Evolutionary conservation across 192 early-diverging fungal genomes (phyloP).

Genomic region (Coemansia sp.): DNA sequence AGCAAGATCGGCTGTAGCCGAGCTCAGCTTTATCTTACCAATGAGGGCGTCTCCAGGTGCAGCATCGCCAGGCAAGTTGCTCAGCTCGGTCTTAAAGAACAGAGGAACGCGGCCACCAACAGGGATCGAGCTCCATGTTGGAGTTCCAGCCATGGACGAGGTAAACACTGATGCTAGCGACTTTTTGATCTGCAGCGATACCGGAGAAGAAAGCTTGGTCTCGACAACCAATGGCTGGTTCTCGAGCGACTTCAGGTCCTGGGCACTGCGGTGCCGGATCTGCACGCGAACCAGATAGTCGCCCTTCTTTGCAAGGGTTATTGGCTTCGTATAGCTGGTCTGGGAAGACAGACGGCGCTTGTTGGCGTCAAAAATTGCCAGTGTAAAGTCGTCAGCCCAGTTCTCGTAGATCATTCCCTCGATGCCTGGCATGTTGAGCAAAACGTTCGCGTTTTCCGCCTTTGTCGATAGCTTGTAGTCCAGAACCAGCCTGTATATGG

Average conservation of each 20-base stretch:
- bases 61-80: constrained; percentile 63
- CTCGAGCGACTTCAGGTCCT: constrained; percentile 76
- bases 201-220: constrained; percentile 58
- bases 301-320: constrained; percentile 75
- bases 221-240: constrained; percentile 67
- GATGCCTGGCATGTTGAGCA: constrained; percentile 57
- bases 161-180: constrained; percentile 56
- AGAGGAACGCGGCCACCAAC: constrained; percentile 52
- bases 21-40: constrained; percentile 65
- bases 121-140: constrained; percentile 60
- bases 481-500: constrained; percentile 73
- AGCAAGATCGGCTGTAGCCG: constrained; percentile 30
- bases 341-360: constrained; percentile 69
- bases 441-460: constrained; percentile 44
- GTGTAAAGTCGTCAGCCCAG: constrained; percentile 66
- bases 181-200: constrained; percentile 27
- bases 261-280: constrained; percentile 67
- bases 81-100: constrained; percentile 33
- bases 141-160: constrained; percentile 58
- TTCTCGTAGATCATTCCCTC: constrained; percentile 73
- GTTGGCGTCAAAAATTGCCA: constrained; percentile 77
- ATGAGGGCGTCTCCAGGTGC: constrained; percentile 78
- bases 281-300: constrained; percentile 85
- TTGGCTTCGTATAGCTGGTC: constrained; percentile 71
- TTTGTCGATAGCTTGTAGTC: constrained; percentile 74